A percentile compares a stretch with the other conserved stretches of the same genome.
Evolutionary conservation across 2,329 filamentous ascomycete species (phyloP).

Genomic region (Fusarium succisae): DNA sequence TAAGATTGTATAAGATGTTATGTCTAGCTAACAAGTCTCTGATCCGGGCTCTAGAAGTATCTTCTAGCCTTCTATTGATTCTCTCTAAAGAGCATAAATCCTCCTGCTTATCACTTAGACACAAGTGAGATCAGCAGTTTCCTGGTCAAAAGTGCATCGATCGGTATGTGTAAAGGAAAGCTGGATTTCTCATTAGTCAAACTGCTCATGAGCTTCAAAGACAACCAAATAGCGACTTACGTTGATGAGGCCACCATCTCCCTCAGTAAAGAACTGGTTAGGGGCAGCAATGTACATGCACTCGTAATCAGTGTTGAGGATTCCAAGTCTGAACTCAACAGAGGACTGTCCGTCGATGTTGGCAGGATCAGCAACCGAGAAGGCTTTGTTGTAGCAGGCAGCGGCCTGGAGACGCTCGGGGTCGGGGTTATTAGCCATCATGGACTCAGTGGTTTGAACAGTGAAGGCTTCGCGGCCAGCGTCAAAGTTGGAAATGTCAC

Average conservation of each 20-base stretch:
- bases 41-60: fast-evolving
- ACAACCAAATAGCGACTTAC: not conserved
- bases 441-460: not conserved
- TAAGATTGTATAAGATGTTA: fast-evolving
- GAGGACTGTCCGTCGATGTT: slow-evolving; percentile 10
- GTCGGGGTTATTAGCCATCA: slow-evolving; percentile 6
- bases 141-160: not conserved
- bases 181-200: not conserved
- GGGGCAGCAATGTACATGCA: slow-evolving; percentile 15
- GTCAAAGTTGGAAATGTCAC: slow-evolving; percentile 3
- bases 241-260: slow-evolving; percentile 5
- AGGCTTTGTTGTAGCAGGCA: slow-evolving; percentile 2
- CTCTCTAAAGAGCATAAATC: not conserved
- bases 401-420: not conserved
- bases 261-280: slow-evolving; percentile 8
- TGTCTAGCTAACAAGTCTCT: fast-evolving
- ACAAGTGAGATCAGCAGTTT: slow-evolving; percentile 4
- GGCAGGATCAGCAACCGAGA: slow-evolving; percentile 2
- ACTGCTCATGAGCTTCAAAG: fast-evolving
- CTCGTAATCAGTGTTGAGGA: slow-evolving; percentile 15
- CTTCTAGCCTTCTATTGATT: fast-evolving
- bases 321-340: not conserved
- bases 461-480: slow-evolving; percentile 2
- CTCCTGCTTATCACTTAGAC: not conserved
- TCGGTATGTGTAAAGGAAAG: slow-evolving; percentile 6